Base-by-base conservation (phyloP, 2,329 filamentous ascomycete genomes). In the Cercospora sp. region DNA sequence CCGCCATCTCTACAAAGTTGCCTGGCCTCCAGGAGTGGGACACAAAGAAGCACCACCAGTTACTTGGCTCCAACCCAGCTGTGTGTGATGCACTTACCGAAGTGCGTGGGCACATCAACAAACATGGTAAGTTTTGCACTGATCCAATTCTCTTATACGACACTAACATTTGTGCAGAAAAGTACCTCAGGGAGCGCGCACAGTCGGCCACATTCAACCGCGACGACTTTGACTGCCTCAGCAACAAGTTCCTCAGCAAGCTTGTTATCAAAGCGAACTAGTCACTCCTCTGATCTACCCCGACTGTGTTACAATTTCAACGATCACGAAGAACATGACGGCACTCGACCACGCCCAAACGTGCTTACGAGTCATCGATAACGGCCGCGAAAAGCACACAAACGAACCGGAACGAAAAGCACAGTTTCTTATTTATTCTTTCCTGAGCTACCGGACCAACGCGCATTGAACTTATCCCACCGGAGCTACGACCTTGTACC, bases 21-120 rank as follows among this genome's bases (percentile, higher is more conserved):
- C 94, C 94, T 4, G 87, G 92, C 20, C 93, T 98, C 78, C 90
- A 90, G 73, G 94, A 98, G 78, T 98, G 94, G 94, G 93, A 97
- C 78, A 95, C 92, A 12, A 85, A 88, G 77, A 93, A 95, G 81
- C 94, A 98, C 79, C 92, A 95, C 73, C 91, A 97, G 75, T 84
- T 97, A 62, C 88, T 97, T 69, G 91, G 93, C 82, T 96, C 94
- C 80, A 97, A 98, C 81, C 85, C 87, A 26, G 93, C 94, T 72
- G 93, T 97, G 60, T 97, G 94, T 82, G 93, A 96, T 78, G 93
- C 94, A 65, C 92, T 98, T 92, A 97, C 93, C 26, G 94, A 98
- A 86, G 94, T 98, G 76, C 90, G 92, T 78, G 88, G 92, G 73
- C 93, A 97, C 82, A 92, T 98, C 69, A 89, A 91, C 77, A 94